These are phyloP conservation scores for Pyricularia grisea DNA, from an alignment of 2,329 filamentous ascomycete genomes.

Conservation along the genomic window DNA sequence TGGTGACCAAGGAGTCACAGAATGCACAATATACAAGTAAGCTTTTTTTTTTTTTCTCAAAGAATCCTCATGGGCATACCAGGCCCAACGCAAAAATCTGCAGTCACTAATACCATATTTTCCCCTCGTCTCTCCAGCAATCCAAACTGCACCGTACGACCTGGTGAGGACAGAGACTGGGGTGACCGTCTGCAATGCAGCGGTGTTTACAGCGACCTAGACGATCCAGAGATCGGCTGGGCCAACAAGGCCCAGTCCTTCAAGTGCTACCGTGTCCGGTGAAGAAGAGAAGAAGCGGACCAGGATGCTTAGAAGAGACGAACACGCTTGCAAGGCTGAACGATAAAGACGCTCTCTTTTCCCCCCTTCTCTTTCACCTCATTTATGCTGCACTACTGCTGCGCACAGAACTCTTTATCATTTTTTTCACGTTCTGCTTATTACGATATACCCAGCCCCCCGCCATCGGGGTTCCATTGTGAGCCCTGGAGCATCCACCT, in stretches of 20 bases:
- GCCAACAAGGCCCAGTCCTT: constrained; percentile 3
- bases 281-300: neutral
- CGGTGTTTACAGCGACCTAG: neutral
- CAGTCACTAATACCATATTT: neutral
- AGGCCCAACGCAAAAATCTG: neutral
- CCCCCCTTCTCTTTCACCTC: too few species aligned
- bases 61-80: too few species aligned
- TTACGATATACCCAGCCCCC: neutral
- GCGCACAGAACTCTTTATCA: neutral
- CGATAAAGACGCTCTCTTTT: too few species aligned
- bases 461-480: neutral
- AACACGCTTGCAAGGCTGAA: neutral
- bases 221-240: constrained; percentile 4
- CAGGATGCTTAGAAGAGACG: neutral
- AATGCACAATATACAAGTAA: constrained; percentile 1
- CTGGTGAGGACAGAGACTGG: neutral
- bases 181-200: constrained; percentile 1
- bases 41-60: neutral
- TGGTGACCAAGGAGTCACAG: neutral
- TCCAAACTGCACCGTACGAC: neutral
- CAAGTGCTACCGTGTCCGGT: neutral
- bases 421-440: neutral
- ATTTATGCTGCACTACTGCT: neutral
- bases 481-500: neutral
- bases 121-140: neutral